These are phyloP conservation scores for Candida khao-thaluensis DNA, from an alignment of 805 yeast genomes.

Conservation along the genomic window DNA sequence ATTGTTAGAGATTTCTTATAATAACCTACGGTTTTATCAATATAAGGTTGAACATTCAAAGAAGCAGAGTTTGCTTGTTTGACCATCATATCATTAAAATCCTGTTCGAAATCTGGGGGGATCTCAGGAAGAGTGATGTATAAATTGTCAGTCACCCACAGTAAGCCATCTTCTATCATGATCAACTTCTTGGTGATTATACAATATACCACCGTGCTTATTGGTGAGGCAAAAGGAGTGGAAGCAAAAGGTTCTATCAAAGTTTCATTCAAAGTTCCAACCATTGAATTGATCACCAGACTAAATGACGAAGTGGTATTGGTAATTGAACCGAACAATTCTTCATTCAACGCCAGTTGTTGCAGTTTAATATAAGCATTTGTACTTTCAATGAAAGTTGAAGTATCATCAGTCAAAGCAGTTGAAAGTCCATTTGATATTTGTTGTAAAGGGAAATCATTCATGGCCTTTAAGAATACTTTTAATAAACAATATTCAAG, in stretches of 20 bases:
- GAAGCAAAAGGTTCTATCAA: conserved; percentile 61
- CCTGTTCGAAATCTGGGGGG: conserved; percentile 15
- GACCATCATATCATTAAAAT: conserved; percentile 25
- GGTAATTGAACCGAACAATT: conserved; percentile 65
- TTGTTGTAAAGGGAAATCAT: conserved; percentile 8
- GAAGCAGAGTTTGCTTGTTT: conserved; percentile 43
- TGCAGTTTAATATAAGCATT: conserved; percentile 52
- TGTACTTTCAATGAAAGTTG: conserved; percentile 31
- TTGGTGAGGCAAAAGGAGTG: conserved; percentile 64
- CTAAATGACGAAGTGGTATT: conserved; percentile 59
- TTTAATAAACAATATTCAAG: conserved; percentile 53
- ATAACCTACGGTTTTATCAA: conserved; percentile 3
- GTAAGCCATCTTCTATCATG: conserved; percentile 65
- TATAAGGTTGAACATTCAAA: conserved; percentile 6
- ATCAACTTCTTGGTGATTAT: conserved; percentile 71
- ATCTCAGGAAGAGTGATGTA: conserved; percentile 57
- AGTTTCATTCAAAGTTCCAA: conserved; percentile 56
- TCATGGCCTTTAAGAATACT: conserved; percentile 19
- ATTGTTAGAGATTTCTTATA: conserved; percentile 28
- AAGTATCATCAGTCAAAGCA: conserved; percentile 4
- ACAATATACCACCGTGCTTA: conserved; percentile 72
- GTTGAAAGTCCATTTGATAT: conserved; percentile 3
- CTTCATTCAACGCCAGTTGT: conserved; percentile 56
- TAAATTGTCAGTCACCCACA: conserved; percentile 73
- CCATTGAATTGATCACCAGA: conserved; percentile 56